Evolutionary conservation across 2,329 filamentous ascomycete species (phyloP).

Genomic region (Gremmenia infestans): DNA sequence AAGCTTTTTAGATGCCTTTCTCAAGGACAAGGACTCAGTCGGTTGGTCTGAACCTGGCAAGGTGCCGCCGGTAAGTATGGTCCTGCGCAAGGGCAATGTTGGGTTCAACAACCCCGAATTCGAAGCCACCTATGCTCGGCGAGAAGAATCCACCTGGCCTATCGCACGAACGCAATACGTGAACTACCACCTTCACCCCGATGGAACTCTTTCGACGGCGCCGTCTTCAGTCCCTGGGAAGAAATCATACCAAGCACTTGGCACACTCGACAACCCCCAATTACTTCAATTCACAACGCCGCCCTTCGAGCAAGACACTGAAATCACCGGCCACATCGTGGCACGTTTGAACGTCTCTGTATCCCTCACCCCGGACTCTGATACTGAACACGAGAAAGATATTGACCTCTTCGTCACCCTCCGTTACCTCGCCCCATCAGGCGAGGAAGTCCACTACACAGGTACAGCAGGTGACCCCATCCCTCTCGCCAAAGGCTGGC

Average conservation of each 20-base stretch:
- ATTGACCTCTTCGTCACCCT: constrained; percentile 62
- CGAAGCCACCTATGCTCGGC: constrained; percentile 50
- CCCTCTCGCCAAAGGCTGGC: constrained; percentile 60
- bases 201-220: constrained; percentile 8
- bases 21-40: constrained; percentile 58
- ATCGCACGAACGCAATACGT: constrained; percentile 61
- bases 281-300: constrained; percentile 52
- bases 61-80: constrained; percentile 54
- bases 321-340: constrained; percentile 64
- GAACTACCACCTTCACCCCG: constrained; percentile 46
- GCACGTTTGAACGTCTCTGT: constrained; percentile 59
- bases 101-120: constrained; percentile 60
- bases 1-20: constrained; percentile 65
- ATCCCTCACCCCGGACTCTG: constrained; percentile 36
- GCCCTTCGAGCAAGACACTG: constrained; percentile 57
- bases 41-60: constrained; percentile 57
- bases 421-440: constrained; percentile 49
- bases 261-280: constrained; percentile 49
- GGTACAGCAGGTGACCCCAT: constrained; percentile 61
- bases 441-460: constrained; percentile 58
- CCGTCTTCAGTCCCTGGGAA: constrained; percentile 27
- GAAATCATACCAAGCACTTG: constrained; percentile 39
- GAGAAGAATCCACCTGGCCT: constrained; percentile 61
- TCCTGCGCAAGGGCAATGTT: constrained; percentile 60
- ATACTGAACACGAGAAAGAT: constrained; percentile 38